Evolutionary conservation across 1,139 yeast species (phyloP), one percentile per base, ranked within the genome.

Genomic region (Saccharomyces hybrid): DNA sequence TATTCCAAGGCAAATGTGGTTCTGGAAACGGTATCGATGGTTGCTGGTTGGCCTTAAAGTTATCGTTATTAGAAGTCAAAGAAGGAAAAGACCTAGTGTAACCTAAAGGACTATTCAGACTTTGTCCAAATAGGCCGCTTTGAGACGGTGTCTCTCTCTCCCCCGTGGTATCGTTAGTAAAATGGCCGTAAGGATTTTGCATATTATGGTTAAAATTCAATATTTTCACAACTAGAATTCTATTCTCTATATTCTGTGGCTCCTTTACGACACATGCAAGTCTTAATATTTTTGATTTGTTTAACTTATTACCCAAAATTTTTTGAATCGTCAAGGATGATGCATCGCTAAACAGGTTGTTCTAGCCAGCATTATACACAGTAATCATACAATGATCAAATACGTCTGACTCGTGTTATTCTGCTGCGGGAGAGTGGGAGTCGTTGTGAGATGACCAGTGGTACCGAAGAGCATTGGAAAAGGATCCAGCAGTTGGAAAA

Each of bases 401-500:
- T 11, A 7, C 31, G 29, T 44, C 28, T 27, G 4, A n/a, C 51
- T 8, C 4, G 11, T 4, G 9, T 16, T n/a, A 23, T 38, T 38
- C 23, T 3, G 23, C 23, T 20, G 23, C 4, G 23, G 23, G 23
- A 3, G 23, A 20, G 4, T 20, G 23, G 23, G 23, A 20, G 23
- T 20, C 23, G 23, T 38, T 38, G 44, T 2, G 1, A 38, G 25
- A 38, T 38, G 44, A 38, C 44, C 23, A 38, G 44, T 16, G 44
- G 26, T 16, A 38, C 44, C 3, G 44, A 8, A 38, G 44, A 38
- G 44, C 44, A 38, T 2, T 38, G 44, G 58, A 60, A 59, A 25
- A 54, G 52, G 50, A 50, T 57, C n/a, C 41, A 51, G 11, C 59
- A 55, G 9, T 56, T 67, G 9, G 70, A 68, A 48, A 51, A 55